A percentile compares a stretch with the other conserved stretches of the same genome.
Evolutionary conservation across 2,329 filamentous ascomycete species (phyloP).

Genomic region (Xylariaceae sp.): DNA sequence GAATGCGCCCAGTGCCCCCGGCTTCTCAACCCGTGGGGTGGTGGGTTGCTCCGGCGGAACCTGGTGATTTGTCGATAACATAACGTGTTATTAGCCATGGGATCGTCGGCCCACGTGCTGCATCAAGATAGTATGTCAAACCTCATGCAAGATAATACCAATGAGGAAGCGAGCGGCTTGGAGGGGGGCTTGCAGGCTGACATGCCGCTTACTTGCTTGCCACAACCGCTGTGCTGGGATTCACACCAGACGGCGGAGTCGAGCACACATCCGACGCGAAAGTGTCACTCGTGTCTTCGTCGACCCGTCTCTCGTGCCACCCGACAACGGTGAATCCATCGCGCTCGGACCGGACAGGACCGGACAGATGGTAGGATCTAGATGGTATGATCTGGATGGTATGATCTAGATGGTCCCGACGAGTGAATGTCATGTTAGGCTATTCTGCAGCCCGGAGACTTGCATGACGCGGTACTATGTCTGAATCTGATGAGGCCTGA

Average conservation of each 20-base stretch:
- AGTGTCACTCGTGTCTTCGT: too few species aligned
- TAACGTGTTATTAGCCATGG: too few species aligned
- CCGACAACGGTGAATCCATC: neutral
- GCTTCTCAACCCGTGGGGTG: neutral
- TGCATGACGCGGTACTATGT: neutral
- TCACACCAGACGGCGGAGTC: neutral
- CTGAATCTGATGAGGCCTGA: neutral
- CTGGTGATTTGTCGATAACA: too few species aligned
- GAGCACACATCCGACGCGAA: neutral
- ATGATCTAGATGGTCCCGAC: neutral
- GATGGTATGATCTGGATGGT: neutral
- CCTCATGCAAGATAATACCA: neutral
- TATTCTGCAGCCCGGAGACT: neutral
- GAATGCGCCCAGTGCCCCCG: too few species aligned
- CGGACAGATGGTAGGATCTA: neutral
- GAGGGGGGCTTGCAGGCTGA: neutral
- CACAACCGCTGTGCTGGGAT: neutral
- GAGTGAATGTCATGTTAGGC: neutral
- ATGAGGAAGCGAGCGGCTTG: neutral
- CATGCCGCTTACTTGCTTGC: neutral
- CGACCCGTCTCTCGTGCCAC: neutral
- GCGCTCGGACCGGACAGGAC: neutral
- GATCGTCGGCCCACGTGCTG: neutral
- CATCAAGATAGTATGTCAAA: neutral
- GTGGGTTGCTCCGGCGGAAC: too few species aligned